These are phyloP conservation scores for Xylaria sp. DNA, from an alignment of 2,329 filamentous ascomycete genomes.

Conservation along the genomic window DNA sequence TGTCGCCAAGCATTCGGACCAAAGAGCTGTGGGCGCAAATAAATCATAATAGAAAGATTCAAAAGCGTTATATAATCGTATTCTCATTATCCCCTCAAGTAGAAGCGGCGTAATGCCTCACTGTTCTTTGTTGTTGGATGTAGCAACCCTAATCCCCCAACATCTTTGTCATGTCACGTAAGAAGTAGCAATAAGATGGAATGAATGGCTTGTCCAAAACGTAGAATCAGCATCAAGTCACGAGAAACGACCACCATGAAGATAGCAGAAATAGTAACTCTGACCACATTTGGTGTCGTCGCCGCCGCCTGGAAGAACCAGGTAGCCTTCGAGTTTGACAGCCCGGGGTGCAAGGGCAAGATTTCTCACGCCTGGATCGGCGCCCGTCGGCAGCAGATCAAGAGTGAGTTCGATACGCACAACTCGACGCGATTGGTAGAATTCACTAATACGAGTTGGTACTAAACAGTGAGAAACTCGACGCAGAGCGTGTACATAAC, in stretches of 20 bases:
- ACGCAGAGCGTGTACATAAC: slow-evolving; percentile 38
- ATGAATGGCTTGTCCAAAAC: neutral
- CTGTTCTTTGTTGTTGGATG: neutral
- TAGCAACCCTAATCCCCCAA: neutral
- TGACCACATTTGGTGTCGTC: neutral
- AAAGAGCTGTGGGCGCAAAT: neutral
- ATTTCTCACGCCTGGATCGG: neutral
- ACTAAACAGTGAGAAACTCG: slow-evolving; percentile 33
- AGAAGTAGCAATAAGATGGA: neutral
- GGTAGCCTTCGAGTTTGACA: neutral
- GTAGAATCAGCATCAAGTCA: neutral
- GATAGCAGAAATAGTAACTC: neutral
- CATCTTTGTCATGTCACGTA: neutral
- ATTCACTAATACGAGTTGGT: neutral
- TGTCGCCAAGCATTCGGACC: neutral
- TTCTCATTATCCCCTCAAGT: neutral
- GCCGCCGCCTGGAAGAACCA: slow-evolving; percentile 1
- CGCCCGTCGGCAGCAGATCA: neutral
- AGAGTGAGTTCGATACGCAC: neutral
- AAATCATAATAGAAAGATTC: neutral
- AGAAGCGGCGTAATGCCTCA: neutral
- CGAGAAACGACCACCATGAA: neutral
- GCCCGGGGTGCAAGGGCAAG: neutral
- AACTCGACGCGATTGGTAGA: neutral
- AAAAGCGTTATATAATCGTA: neutral